A percentile compares a stretch with the other conserved stretches of the same genome.
These are phyloP conservation scores for Sclerotinia trifoliorum DNA, from an alignment of 2,329 filamentous ascomycete species.

Conservation along the genomic window DNA sequence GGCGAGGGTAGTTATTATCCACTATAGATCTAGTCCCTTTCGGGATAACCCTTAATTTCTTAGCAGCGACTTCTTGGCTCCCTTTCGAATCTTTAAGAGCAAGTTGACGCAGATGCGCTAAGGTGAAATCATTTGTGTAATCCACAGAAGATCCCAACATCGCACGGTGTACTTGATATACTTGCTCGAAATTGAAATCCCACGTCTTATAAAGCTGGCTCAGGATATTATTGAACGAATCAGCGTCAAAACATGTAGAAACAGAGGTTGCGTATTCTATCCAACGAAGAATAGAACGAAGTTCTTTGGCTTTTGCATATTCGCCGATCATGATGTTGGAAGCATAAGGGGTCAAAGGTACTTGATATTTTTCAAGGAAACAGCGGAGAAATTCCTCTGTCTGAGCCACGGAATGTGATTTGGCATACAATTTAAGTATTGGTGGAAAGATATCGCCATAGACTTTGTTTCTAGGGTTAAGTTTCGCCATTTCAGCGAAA, in stretches of 20 bases:
- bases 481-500: conserved; percentile 32
- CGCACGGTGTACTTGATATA: conserved; percentile 29
- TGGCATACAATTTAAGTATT: conserved; percentile 36
- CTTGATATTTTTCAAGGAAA: conserved; percentile 29
- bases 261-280: conserved; percentile 32
- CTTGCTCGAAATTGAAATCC: conserved; percentile 33
- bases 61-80: conserved; percentile 3
- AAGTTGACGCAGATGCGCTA: conserved; percentile 30
- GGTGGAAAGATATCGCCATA: conserved; percentile 34
- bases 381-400: conserved; percentile 35
- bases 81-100: conserved; percentile 24
- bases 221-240: conserved; percentile 37
- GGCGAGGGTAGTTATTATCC: conserved; percentile 23
- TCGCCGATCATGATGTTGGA: conserved; percentile 35
- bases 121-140: conserved; percentile 27
- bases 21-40: not conserved
- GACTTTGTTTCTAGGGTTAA: conserved; percentile 23
- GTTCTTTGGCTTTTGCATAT: conserved; percentile 35
- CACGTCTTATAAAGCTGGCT: conserved; percentile 31
- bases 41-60: conserved; percentile 11
- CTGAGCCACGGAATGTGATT: conserved; percentile 34
- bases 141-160: conserved; percentile 18
- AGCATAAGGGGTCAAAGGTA: conserved; percentile 30
- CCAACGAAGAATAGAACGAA: conserved; percentile 36
- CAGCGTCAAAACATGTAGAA: conserved; percentile 27